Evolutionary conservation across 306 rosid genomes (phyloP).

Genomic region (Gillenia trifoliata): DNA sequence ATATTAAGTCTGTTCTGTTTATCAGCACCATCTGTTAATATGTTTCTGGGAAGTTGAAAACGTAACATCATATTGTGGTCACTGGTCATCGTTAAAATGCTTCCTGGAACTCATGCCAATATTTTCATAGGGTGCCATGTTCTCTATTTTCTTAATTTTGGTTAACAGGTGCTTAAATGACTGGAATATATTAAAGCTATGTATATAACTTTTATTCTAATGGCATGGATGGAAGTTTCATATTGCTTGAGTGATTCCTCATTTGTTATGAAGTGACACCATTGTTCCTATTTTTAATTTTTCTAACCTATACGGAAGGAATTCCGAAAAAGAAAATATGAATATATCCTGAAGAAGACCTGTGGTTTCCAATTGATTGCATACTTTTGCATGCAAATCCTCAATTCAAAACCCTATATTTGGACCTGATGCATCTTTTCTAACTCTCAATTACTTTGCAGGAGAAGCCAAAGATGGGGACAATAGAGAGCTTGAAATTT

Average conservation of each 20-base stretch:
- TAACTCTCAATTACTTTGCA: conserved; percentile 27
- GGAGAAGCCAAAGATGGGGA: conserved; percentile 92
- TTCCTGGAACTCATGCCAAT: neutral
- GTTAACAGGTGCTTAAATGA: neutral
- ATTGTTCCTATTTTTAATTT: neutral
- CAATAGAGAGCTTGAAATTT: conserved; percentile 97
- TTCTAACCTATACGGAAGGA: neutral
- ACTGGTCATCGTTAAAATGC: neutral
- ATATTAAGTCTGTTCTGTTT: neutral
- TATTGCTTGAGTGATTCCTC: neutral
- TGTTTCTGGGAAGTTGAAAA: neutral
- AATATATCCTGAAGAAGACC: neutral
- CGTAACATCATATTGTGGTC: neutral
- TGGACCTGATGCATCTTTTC: conserved; percentile 10
- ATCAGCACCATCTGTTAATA: neutral
- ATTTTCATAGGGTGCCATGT: neutral
- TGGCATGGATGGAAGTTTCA: neutral
- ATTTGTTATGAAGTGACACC: neutral
- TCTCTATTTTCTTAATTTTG: neutral
- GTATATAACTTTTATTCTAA: neutral
- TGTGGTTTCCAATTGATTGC: neutral
- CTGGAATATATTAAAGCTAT: neutral
- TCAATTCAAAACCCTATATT: neutral
- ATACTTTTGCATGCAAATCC: neutral
- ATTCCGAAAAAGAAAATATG: neutral